Conservation (phyloP, 345 rosid genomes). For the Gynandropsis gynandra region DNA sequence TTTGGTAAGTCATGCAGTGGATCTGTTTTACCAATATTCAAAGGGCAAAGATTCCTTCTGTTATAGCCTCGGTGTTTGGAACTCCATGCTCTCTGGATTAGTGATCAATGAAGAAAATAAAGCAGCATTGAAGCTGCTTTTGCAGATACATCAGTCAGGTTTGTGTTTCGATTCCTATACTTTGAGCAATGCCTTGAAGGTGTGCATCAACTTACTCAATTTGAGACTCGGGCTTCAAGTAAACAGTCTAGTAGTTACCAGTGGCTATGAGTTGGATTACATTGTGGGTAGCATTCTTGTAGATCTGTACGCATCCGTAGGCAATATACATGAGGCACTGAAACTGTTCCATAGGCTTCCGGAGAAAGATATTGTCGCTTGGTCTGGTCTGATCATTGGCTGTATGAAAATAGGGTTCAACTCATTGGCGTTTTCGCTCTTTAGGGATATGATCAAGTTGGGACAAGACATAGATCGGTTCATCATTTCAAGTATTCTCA, state of each 20-base stretch:
- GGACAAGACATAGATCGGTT: conserved; percentile 42
- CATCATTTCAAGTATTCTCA: conserved; percentile 46
- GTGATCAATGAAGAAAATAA: conserved; percentile 35
- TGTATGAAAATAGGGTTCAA: conserved; percentile 41
- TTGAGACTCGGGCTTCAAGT: conserved; percentile 52
- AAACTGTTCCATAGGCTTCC: conserved; percentile 43
- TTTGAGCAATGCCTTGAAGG: conserved; percentile 49
- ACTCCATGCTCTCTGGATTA: conserved; percentile 60
- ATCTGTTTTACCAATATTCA: conserved; percentile 28
- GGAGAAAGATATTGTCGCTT: conserved; percentile 48
- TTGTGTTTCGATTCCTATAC: conserved; percentile 50
- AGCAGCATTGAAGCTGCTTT: conserved; percentile 42
- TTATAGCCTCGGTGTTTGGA: conserved; percentile 41
- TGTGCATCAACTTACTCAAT: conserved; percentile 45
- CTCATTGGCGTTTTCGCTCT: conserved; percentile 37
- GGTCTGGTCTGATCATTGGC: conserved; percentile 53
- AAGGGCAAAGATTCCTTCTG: not conserved
- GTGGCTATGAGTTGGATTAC: conserved; percentile 50
- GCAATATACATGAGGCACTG: conserved; percentile 35
- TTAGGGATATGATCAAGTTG: conserved; percentile 38
- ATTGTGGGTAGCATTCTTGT: conserved; percentile 56
- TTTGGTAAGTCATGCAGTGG: conserved; percentile 33
- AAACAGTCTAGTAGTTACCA: conserved; percentile 44
- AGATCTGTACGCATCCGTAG: conserved; percentile 47
- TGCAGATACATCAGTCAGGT: conserved; percentile 32